These are phyloP conservation scores for Cyclotella sp. DNA, from an alignment of 108 stramenopile genomes.

Conservation along the genomic window DNA sequence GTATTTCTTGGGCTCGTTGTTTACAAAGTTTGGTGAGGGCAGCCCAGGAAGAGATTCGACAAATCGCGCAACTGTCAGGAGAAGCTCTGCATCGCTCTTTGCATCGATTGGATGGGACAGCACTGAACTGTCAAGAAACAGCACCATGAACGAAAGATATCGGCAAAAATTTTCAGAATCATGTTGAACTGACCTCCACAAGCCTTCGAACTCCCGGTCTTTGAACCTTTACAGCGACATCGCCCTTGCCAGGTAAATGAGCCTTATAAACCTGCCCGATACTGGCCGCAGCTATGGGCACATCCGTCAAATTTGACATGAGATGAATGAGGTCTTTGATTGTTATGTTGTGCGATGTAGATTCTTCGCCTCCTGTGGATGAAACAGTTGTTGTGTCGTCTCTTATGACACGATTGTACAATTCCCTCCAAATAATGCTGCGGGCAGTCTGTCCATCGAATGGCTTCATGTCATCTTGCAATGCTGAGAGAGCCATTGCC, in stretches of 20 bases:
- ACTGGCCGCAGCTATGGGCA: constrained; percentile 44
- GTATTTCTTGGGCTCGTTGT: constrained; percentile 8
- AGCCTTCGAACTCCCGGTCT: constrained; percentile 60
- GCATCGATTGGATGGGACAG: neutral
- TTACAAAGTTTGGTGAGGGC: neutral
- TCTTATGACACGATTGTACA: constrained; percentile 4
- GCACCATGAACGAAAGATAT: too few relatives aligned
- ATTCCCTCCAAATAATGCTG: constrained; percentile 58
- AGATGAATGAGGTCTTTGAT: constrained; percentile 29
- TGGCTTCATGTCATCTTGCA: constrained; percentile 80
- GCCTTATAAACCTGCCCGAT: constrained; percentile 64
- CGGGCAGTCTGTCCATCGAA: constrained; percentile 63
- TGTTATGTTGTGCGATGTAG: neutral
- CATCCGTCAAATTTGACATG: constrained; percentile 24
- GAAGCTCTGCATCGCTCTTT: constrained; percentile 51
- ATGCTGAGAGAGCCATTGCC: constrained; percentile 54
- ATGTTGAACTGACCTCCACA: constrained; percentile 44
- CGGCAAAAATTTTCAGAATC: neutral
- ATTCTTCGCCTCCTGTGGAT: neutral
- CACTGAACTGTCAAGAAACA: too few relatives aligned
- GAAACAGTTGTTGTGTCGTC: neutral
- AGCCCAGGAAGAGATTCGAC: constrained; percentile 65
- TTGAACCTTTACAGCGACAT: constrained; percentile 79
- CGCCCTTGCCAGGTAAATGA: constrained; percentile 48
- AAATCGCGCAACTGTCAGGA: constrained; percentile 50